Evolutionary conservation across 78 protist genomes (phyloP), one percentile per base, ranked within the genome.

Genomic region (Dictyostelium firmibasis): DNA sequence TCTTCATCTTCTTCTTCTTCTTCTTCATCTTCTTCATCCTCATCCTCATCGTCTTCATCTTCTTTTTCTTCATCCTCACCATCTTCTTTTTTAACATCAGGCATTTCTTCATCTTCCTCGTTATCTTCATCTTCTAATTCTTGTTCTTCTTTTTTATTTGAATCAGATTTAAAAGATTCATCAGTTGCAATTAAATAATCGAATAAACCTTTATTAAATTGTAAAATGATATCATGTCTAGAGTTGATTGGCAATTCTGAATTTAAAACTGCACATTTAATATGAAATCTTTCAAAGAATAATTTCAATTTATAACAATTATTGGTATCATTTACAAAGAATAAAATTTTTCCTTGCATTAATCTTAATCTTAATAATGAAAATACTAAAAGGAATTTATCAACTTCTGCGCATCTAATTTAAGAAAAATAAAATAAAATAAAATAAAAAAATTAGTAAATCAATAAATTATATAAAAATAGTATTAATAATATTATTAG

Each of bases 131-230:
- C 88, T 5, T 67, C 89, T 72, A 43, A 64, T 35, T 69, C 35
- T 33, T 60, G 70, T 83, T 87, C 74, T 43, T 77, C 33, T 89
- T 74, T 20, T 23, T 38, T 43, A 67, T 86, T n/a, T 43, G 85
- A 81, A 44, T 83, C 25, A 18, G 83, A 76, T 64, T 25, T 85
- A 41, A 87, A 76, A 1, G 87, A 92, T 76, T 76, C 92, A 79
- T 98, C 99, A 25, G 98, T 95, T 9, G 98, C 99, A 41, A 97
- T 97, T 20, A 97, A 91, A 78, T 81, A 87, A 67, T 97, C 96
- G 81, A 92, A 97, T 25, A 93, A 36, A 50, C 98, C 99, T 27
- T 84, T 47, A 91, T 94, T 96, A 91, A 97, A 97, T 81, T 96
- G 92, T 72, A 76, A n/a, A 53, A 98, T 92, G 25, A 96, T 94